These are phyloP conservation scores for Circinella minor DNA, from an alignment of 371 early-diverging fungal genomes.

Conservation along the genomic window DNA sequence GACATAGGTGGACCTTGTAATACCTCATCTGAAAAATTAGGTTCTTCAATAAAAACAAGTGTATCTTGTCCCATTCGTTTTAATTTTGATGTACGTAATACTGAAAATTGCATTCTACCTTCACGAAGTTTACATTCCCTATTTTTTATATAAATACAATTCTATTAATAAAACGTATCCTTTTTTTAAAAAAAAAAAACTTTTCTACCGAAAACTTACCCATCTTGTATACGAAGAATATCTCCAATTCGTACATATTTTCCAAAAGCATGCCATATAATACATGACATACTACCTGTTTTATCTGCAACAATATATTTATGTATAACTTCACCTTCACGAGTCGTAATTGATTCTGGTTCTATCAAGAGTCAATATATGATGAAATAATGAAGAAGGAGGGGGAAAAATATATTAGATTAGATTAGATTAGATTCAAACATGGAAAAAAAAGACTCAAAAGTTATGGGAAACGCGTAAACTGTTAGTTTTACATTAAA, in stretches of 20 bases:
- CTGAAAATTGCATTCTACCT: constrained; percentile 28
- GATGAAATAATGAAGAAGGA: no score
- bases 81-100: constrained; percentile 24
- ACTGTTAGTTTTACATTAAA: no score
- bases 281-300: constrained; percentile 54
- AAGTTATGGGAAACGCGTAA: no score
- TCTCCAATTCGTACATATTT: constrained; percentile 53
- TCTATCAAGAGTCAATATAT: constrained; percentile 14
- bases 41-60: constrained; percentile 37
- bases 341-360: constrained; percentile 40
- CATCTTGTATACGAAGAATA: constrained; percentile 56
- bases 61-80: constrained; percentile 46
- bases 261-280: constrained; percentile 58
- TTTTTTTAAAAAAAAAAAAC: neutral
- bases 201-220: constrained; percentile 30
- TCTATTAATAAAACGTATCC: neutral
- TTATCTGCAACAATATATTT: constrained; percentile 60
- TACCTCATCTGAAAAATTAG: constrained; percentile 39
- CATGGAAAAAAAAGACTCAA: no score
- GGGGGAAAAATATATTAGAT: no score
- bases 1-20: neutral
- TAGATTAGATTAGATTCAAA: no score
- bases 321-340: constrained; percentile 54
- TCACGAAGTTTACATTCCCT: constrained; percentile 30
- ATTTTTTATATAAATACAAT: neutral